phyloP scores from a whole-genome alignment of 352 stramenopile species.

The Globisporangium polare region DNA sequence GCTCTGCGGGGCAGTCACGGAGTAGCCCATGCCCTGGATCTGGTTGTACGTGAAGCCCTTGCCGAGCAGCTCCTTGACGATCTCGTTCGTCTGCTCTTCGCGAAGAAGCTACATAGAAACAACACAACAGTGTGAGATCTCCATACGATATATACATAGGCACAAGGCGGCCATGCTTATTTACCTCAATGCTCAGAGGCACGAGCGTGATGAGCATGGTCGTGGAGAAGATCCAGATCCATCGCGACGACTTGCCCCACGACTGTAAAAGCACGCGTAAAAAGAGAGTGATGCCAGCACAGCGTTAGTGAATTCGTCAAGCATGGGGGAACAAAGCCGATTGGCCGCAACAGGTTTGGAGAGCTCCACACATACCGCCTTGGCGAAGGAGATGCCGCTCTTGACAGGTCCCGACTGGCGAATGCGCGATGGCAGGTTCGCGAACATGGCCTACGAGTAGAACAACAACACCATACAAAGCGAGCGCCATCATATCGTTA shows the following conservation, averaged over 20 bases:
- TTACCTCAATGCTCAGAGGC: conserved; percentile 81
- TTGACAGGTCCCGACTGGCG: conserved; percentile 60
- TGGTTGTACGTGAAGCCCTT: conserved; percentile 85
- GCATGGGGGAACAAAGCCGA: neutral
- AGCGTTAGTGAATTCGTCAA: neutral
- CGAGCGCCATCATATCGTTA: neutral
- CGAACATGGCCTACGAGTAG: conserved; percentile 46
- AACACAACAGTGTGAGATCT: neutral
- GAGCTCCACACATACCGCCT: conserved; percentile 28
- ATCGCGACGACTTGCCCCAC: conserved; percentile 58
- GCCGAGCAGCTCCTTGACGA: conserved; percentile 74
- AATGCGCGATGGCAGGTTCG: conserved; percentile 69
- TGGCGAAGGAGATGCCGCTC: conserved; percentile 48
- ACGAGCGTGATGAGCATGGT: conserved; percentile 84
- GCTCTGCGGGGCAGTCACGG: conserved; percentile 60
- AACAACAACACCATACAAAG: neutral
- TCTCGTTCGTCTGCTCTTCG: conserved; percentile 82
- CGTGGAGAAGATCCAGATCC: conserved; percentile 80
- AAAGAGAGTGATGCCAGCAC: neutral
- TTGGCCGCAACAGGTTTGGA: neutral
- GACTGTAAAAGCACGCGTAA: conserved; percentile 26
- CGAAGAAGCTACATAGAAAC: conserved; percentile 48
- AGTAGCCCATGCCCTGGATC: conserved; percentile 84
- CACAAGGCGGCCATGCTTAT: conserved; percentile 3
- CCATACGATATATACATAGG: neutral